Base-by-base conservation (phyloP, 768 basidiomycete species). In the Udeniomyces megalosporus region DNA sequence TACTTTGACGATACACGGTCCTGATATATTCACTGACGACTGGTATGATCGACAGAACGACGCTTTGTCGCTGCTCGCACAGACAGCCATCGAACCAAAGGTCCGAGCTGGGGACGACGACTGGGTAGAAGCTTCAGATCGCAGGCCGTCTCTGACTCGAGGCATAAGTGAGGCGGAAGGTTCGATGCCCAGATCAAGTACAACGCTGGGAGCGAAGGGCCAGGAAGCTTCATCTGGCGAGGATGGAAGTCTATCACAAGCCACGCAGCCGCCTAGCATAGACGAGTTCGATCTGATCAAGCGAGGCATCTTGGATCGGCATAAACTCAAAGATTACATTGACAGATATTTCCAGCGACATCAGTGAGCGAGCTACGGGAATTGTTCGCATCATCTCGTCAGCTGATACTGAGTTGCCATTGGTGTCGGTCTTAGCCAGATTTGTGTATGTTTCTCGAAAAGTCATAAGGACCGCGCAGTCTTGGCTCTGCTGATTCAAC, bases 291-390 rank as follows among this genome's bases (percentile, higher is more conserved):
- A 62, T 31, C 58, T 68, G 1, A 58, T 67, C n/a, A 55, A 65
- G 15, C 62, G 52, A 42, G 64, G 64, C 7, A 34, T 60, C 14
- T 6, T 68, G 17, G 38, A 49, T 1, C 17, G 24, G 2, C 17
- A 45, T 28, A 46, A 60, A 44, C 61, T 68, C 5, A 57, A 28
- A 28, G 55, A 62, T 17, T 64, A 61, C 38, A 59, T 68, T 29
- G 61, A 67, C n/a, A 34, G 42, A 17, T 68, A 67, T 49, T 67
- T 67, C 49, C n/a, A 32, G 4, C 34, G 64, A 20, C 60, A 60
- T 52, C 66, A 65, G 46, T 56, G 62, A 8, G 38, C 17, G 56
- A 57, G 65, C 53, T 67, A 62, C 54, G 60, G 50, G 28, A 24
- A 51, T 52, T 20, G 28, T 28, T 14, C 38, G 44, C 24, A 6